Evolutionary conservation across 352 stramenopile genomes (phyloP), one percentile per base, ranked within the genome.

Genomic region (Saprolegnia parasitica): DNA sequence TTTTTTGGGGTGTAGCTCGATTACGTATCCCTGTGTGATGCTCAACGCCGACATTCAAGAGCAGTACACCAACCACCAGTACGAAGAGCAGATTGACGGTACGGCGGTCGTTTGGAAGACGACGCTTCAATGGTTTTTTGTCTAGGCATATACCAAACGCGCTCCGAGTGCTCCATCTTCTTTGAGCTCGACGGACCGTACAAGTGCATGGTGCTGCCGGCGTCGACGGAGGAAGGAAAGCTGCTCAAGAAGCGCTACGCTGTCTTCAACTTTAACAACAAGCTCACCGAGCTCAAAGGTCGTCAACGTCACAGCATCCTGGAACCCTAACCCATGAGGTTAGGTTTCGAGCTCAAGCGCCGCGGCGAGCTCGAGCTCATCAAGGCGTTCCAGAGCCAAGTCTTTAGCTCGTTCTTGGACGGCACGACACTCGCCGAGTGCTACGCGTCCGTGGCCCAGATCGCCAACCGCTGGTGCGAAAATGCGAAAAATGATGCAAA

Each of bases 141-240:
- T 21, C 78, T 71, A 20, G 88, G 90, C 26, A 87, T 81, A 40
- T 99, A 98, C 74, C 88, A 93, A 39, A 98, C 83, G 21, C 84
- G 93, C 39, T 95, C 87, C 24, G 97, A 99, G 72, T 99, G 96
- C 72, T 99, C 95, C 10, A 99, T 99, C 73, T 97, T 98, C 68
- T 99, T 99, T 73, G 97, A 99, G 78, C 87, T 99, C 10, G 97
- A 99, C 79, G 97, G 97, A 2, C 97, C 97, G 13, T 99, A 99
- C 73, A 92, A 91, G 60, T 96, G 88, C 35, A 99, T 99, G 97
- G 95, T 99, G 37, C 76, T 99, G 18, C 97, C 97, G 9, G 94
- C 97, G 20, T 98, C 93, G 40, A 99, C 97, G 0, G 97, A 99
- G 78, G 97, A 99, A 81, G 97, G 97, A 23, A 97, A 96, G 54